Evolutionary conservation across 305 asterid species (phyloP).

Genomic region (Nicotiana rustica): DNA sequence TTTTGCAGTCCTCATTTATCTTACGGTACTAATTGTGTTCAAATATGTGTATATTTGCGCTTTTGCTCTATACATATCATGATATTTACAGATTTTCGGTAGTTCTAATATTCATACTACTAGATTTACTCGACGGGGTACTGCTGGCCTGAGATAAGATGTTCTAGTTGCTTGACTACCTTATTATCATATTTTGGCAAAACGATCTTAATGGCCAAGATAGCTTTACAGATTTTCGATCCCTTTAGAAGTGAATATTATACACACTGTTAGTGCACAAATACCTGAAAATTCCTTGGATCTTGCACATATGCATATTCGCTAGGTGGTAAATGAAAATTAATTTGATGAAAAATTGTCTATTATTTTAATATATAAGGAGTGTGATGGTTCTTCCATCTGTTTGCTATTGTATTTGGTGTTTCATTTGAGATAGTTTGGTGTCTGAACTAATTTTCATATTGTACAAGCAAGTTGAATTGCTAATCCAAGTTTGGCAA

Average conservation of each 20-base stretch:
- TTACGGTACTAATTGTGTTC: background rate
- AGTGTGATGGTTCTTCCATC: conserved; percentile 1
- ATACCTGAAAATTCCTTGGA: background rate
- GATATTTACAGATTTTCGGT: background rate
- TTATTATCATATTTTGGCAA: background rate
- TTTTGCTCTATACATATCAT: background rate
- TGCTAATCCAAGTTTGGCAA: conserved; percentile 14
- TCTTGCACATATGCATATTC: background rate
- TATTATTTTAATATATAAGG: background rate
- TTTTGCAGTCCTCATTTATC: background rate
- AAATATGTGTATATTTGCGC: conserved; percentile 13
- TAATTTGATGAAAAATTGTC: background rate
- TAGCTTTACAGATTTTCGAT: background rate
- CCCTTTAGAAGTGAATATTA: background rate
- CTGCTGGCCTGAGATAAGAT: background rate
- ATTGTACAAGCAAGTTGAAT: conserved; percentile 22
- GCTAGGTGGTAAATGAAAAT: background rate
- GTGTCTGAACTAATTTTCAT: background rate
- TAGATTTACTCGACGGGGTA: background rate
- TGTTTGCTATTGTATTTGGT: conserved; percentile 16
- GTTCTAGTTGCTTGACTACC: background rate
- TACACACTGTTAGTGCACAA: background rate
- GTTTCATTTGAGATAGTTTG: conserved; percentile 15
- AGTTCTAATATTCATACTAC: background rate
- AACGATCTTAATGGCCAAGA: background rate